Conservation (phyloP, 768 basidiomycete genomes). For the Russula griseocarnosa region DNA sequence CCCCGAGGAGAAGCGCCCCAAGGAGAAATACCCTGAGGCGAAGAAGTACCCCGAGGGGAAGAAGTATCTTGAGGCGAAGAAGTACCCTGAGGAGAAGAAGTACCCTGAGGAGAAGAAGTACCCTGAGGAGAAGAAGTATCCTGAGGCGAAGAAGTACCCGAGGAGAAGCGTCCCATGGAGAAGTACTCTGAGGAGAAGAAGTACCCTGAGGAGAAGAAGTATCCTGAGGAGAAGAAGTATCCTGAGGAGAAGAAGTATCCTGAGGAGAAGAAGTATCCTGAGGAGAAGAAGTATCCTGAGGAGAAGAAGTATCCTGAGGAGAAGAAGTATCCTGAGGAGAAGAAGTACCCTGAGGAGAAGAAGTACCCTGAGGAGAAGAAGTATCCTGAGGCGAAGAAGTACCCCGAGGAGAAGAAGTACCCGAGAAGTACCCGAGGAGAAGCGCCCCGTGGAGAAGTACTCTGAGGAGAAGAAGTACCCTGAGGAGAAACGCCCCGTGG, state of each 20-base stretch:
- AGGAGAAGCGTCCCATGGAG: background rate
- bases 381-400: background rate
- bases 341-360: slow-evolving; percentile 5
- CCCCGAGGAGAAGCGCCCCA: background rate
- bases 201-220: background rate
- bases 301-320: background rate
- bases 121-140: background rate
- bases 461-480: background rate
- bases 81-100: background rate
- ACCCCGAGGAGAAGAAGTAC: background rate
- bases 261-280: background rate
- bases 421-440: too few species aligned
- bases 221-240: background rate
- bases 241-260: background rate
- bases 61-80: background rate
- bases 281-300: background rate
- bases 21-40: background rate
- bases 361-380: background rate
- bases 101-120: background rate
- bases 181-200: slow-evolving; percentile 6
- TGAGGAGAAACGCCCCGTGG: background rate
- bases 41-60: background rate
- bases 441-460: background rate
- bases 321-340: background rate
- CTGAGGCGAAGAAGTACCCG: background rate